Base-by-base conservation (phyloP, 1,284 basidiomycete species). In the Pseudozyma sp. region DNA sequence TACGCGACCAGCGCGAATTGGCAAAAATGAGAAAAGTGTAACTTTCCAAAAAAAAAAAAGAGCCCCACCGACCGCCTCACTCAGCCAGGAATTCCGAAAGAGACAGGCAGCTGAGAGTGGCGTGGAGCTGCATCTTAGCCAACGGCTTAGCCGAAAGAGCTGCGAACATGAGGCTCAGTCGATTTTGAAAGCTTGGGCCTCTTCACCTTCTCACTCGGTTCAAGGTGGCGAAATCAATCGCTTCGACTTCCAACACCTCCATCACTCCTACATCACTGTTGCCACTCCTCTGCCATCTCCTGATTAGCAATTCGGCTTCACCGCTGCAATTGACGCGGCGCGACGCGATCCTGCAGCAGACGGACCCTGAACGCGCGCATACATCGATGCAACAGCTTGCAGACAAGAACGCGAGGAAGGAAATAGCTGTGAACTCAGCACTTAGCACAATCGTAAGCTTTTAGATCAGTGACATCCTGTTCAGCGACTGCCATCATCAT, bases 1-100 rank as follows among this genome's bases (percentile, higher is more conserved):
- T 70, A 70, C 68, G 68, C 68, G 68, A 56, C 61, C 19, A 31
- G 25, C 67, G 60, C 52, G 49, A 50, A 53, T 14, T 10, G 31
- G 38, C 11, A 31, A 21, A 16, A 12, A 18, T 35, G 12, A 18
- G 52, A 53, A 64, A 58, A 57, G 68, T 65, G 68, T 60, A 58
- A 70, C 68, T 70, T 60, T 63, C 38, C 47, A 1, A 47, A 25
- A 47, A 11, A 12, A 1, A 47, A 25, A 47, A 11, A 12, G 16
- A 31, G 25, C 6, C 25, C 25, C 25, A 31, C 25, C 25, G 49
- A 31, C 43, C 38, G 38, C 19, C 21, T 38, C 42, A 35, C 42
- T 48, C 45, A 49, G 59, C 49, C 53, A 59, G 13, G 53, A 52
- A 19, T 51, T 43, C 53, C 25, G 25, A 45, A 34, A 38, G 54